Evolutionary conservation across 2,329 filamentous ascomycete genomes (phyloP), one percentile per base, ranked within the genome.

Genomic region (Fusarium sp.): DNA sequence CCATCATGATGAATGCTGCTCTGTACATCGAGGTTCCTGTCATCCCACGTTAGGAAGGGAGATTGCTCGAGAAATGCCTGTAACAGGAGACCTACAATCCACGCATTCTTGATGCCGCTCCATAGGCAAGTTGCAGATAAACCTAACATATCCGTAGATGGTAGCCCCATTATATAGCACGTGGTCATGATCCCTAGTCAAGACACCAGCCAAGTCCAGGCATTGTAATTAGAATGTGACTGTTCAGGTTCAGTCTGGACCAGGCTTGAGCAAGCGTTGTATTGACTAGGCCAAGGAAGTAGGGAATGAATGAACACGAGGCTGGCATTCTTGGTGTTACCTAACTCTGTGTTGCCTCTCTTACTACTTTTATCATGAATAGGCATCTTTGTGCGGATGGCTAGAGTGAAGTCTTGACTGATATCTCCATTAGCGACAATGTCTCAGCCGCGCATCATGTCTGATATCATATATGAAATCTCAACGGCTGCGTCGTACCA

Each of bases 201-300:
- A 63, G 41, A 41, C 48, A 59, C 52, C 63, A 69, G 64, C 50
- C 63, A 56, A 71, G 41, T 52, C 55, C 44, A 38, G 60, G 42
- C 45, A 55, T 49, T 49, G 64, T 67, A 57, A 54, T 56, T 62
- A 68, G 49, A 63, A 68, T 71, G 37, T 33, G 48, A 60, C 64
- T 55, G 32, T 60, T 38, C 44, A 64, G 65, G 42, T 57, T 38
- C 44, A 64, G 60, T 41, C 49, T 61, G 26, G 42, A 38, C 35
- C 41, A 12, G 55, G 37, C 30, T 27, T 35, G 27, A 38, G 20
- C 32, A 26, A 48, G 46, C 23, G 33, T 32, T 45, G 26, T 23
- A 27, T 27, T 54, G 40, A 30, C 52, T 23, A 59, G 53, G 53
- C 26, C 20, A 71, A 56, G 44, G 27, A 41, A 35, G 57, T 56